Evolutionary conservation across 495 filamentous ascomycete genomes (phyloP).

Genomic region (Penicillium parvum): DNA sequence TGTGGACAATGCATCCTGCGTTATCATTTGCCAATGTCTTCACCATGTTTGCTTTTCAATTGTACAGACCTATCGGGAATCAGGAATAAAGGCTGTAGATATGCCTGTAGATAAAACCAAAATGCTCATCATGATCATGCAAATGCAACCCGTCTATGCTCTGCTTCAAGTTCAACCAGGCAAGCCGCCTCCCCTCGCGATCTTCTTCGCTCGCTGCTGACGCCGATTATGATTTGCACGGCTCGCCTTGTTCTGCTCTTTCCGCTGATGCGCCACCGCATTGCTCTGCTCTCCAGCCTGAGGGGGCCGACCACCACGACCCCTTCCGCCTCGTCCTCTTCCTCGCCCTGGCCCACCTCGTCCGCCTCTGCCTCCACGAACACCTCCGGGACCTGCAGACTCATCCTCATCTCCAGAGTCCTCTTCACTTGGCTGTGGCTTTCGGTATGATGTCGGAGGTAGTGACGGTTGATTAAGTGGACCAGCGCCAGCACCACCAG

Average conservation of each 20-base stretch:
- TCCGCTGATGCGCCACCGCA: slow-evolving; percentile 60
- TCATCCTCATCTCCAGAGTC: slow-evolving; percentile 24
- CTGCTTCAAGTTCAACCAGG: slow-evolving; percentile 40
- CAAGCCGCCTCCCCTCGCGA: slow-evolving; percentile 59
- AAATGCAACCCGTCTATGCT: neutral
- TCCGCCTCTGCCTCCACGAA: slow-evolving; percentile 40
- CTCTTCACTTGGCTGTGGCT: slow-evolving; percentile 26
- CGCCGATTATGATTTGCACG: slow-evolving; percentile 76
- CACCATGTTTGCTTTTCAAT: neutral
- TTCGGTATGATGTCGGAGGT: slow-evolving; percentile 54
- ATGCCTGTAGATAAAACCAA: slow-evolving; percentile 18
- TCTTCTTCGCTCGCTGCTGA: slow-evolving; percentile 72
- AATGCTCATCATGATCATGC: neutral
- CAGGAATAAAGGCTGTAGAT: too few species aligned
- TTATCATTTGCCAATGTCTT: too few species aligned
- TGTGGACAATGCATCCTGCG: too few species aligned
- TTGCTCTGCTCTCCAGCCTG: slow-evolving; percentile 45
- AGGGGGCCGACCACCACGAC: slow-evolving; percentile 45
- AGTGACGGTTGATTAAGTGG: slow-evolving; percentile 53
- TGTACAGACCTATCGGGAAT: slow-evolving; percentile 2
- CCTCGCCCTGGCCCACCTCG: slow-evolving; percentile 44
- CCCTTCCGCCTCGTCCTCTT: slow-evolving; percentile 53
- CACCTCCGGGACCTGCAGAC: slow-evolving; percentile 39
- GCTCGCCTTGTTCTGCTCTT: slow-evolving; percentile 72
- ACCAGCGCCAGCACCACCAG: slow-evolving; percentile 34